Percentiles rank a stretch among this genome's conserved stretches.
Conservation (phyloP, 1,284 basidiomycete species). For the Sanghuangporus sanghuang region DNA sequence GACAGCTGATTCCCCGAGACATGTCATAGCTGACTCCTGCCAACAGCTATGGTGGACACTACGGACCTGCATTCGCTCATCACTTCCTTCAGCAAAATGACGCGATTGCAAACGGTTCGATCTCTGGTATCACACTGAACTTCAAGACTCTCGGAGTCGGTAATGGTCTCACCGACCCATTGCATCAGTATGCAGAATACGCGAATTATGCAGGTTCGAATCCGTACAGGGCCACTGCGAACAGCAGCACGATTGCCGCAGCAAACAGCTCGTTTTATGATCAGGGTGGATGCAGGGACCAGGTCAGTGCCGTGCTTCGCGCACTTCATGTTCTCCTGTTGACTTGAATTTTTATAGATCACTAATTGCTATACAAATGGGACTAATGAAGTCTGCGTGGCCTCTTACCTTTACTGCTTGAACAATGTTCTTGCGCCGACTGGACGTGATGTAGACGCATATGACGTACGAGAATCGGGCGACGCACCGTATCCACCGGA, state of each 20-base stretch:
- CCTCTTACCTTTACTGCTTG: constrained; percentile 53
- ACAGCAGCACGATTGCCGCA: constrained; percentile 30
- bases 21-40: not conserved
- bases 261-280: constrained; percentile 42
- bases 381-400: constrained; percentile 43
- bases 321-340: not conserved
- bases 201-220: constrained; percentile 50
- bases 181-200: constrained; percentile 53
- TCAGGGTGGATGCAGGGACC: constrained; percentile 43
- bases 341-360: constrained; percentile 33
- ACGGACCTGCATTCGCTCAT: constrained; percentile 56
- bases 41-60: constrained; percentile 55
- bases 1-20: not conserved
- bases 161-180: constrained; percentile 56
- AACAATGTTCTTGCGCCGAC: constrained; percentile 43
- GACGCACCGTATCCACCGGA: constrained; percentile 53
- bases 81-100: constrained; percentile 58
- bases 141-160: constrained; percentile 59
- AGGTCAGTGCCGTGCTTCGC: constrained; percentile 28
- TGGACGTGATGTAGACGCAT: constrained; percentile 43
- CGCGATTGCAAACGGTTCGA: constrained; percentile 43
- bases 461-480: constrained; percentile 45
- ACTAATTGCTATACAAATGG: constrained; percentile 43
- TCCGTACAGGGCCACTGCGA: constrained; percentile 50
- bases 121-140: constrained; percentile 48